Percentiles rank a stretch among this genome's conserved stretches.
Evolutionary conservation across 306 rosid species (phyloP).

Genomic region (Trifolium dubium): DNA sequence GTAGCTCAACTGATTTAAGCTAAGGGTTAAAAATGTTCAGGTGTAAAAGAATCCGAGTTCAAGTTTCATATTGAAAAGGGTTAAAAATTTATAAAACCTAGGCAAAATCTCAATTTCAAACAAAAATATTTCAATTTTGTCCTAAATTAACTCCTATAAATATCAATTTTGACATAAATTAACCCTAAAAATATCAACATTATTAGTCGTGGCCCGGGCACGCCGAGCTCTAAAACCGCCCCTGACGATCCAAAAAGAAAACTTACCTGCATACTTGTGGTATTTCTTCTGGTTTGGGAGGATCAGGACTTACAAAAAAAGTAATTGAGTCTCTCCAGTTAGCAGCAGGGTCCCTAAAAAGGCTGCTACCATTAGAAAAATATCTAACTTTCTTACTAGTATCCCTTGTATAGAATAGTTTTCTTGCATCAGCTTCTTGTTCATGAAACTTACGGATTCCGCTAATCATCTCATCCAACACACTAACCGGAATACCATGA

Average conservation of each 20-base stretch:
- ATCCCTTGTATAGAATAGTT: slow-evolving; percentile 37
- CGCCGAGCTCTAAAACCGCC: too few species aligned
- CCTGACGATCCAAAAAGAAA: background rate
- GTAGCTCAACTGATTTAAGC: too few species aligned
- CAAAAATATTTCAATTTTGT: too few species aligned
- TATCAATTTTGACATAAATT: too few species aligned
- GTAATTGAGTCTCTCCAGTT: slow-evolving; percentile 37
- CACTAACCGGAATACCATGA: slow-evolving; percentile 45
- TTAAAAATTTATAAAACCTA: too few species aligned
- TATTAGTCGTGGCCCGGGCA: too few species aligned
- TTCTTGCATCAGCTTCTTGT: slow-evolving; percentile 45
- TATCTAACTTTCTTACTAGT: slow-evolving; percentile 18
- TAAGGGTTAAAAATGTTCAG: too few species aligned
- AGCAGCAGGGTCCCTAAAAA: slow-evolving; percentile 21
- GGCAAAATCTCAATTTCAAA: too few species aligned
- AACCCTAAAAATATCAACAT: too few species aligned
- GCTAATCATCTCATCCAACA: slow-evolving; percentile 46
- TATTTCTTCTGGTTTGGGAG: slow-evolving; percentile 28
- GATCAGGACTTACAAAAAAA: slow-evolving; percentile 29
- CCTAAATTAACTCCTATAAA: too few species aligned
- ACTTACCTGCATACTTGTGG: slow-evolving; percentile 35
- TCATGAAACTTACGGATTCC: slow-evolving; percentile 52
- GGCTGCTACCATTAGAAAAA: slow-evolving; percentile 21
- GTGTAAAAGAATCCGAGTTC: too few species aligned
- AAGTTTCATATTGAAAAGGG: too few species aligned